Evolutionary conservation across 495 filamentous ascomycete genomes (phyloP).

Genomic region (Talaromyces borbonicus): DNA sequence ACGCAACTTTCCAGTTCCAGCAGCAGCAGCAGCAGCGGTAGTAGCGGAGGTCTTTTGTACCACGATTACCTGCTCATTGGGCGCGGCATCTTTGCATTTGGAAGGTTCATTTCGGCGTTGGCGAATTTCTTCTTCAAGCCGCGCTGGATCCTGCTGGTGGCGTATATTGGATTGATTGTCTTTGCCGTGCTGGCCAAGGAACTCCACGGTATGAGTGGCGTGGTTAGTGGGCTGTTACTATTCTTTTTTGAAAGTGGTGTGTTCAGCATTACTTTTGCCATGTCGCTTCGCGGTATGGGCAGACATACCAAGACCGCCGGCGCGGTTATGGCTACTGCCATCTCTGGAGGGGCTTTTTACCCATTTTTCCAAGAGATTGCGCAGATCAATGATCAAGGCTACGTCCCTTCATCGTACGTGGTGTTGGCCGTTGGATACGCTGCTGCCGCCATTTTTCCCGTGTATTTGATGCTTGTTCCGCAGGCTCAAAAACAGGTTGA

Average conservation of each 20-base stretch:
- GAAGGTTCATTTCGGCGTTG: conserved; percentile 52
- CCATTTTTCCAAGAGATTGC: conserved; percentile 44
- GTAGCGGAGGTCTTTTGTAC: conserved; percentile 16
- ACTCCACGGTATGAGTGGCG: conserved; percentile 32
- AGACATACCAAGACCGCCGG: conserved; percentile 50
- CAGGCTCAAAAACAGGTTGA: conserved; percentile 54
- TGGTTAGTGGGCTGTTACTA: conserved; percentile 43
- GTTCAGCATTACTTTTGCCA: conserved; percentile 55
- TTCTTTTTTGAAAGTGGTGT: conserved; percentile 53
- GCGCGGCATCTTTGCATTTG: conserved; percentile 50
- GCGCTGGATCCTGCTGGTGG: conserved; percentile 49
- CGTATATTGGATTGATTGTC: conserved; percentile 45
- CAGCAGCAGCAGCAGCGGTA: no score
- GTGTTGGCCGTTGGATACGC: conserved; percentile 50
- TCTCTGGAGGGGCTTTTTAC: conserved; percentile 47
- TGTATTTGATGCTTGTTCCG: conserved; percentile 48
- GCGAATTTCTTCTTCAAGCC: conserved; percentile 48
- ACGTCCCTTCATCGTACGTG: conserved; percentile 41
- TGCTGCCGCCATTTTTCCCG: conserved; percentile 46
- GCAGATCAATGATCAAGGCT: conserved; percentile 19
- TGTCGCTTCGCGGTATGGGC: conserved; percentile 50
- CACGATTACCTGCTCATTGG: conserved; percentile 44
- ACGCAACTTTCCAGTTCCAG: conserved; percentile 21
- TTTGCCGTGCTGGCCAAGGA: conserved; percentile 47
- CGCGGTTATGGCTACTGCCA: conserved; percentile 42